These are phyloP conservation scores for Talinum fruticosum DNA, from an alignment of 148 eudicot genomes.

Conservation along the genomic window DNA sequence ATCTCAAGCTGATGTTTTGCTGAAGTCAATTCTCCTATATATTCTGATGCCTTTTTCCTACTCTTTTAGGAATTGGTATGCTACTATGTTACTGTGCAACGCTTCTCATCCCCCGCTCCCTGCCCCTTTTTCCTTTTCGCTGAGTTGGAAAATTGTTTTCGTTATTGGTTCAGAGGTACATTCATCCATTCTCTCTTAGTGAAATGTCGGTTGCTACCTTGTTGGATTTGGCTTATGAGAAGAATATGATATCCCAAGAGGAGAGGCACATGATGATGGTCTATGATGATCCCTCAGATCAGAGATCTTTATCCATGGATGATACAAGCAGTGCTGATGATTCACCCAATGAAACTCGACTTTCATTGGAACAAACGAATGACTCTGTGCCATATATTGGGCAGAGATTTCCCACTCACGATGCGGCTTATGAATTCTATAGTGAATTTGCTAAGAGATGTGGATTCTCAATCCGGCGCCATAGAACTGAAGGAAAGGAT, in stretches of 20 bases:
- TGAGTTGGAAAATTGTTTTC: neutral
- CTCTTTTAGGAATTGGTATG: neutral
- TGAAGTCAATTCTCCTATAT: no score
- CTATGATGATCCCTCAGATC: constrained; percentile 78
- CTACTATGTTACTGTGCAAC: neutral
- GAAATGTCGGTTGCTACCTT: constrained; percentile 22
- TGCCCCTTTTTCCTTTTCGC: neutral
- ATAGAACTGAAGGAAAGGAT: constrained; percentile 93
- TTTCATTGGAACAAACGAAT: constrained; percentile 54
- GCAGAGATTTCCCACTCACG: constrained; percentile 82
- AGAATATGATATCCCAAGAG: constrained; percentile 53
- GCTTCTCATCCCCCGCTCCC: neutral
- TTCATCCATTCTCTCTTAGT: neutral
- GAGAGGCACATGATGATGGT: constrained; percentile 50
- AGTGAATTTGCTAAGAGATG: constrained; percentile 77
- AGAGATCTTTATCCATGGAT: constrained; percentile 75
- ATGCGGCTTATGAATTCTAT: constrained; percentile 88
- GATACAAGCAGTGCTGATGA: constrained; percentile 82
- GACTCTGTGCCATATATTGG: constrained; percentile 77
- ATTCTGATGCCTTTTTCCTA: neutral
- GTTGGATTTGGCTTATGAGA: constrained; percentile 25
- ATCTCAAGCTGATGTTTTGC: neutral
- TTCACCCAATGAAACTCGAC: constrained; percentile 66
- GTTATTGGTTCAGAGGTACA: neutral
- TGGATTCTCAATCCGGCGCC: constrained; percentile 95